Evolutionary conservation across 1,139 yeast species (phyloP), one percentile per base, ranked within the genome.

Genomic region (Scheffersomyces quercinus): DNA sequence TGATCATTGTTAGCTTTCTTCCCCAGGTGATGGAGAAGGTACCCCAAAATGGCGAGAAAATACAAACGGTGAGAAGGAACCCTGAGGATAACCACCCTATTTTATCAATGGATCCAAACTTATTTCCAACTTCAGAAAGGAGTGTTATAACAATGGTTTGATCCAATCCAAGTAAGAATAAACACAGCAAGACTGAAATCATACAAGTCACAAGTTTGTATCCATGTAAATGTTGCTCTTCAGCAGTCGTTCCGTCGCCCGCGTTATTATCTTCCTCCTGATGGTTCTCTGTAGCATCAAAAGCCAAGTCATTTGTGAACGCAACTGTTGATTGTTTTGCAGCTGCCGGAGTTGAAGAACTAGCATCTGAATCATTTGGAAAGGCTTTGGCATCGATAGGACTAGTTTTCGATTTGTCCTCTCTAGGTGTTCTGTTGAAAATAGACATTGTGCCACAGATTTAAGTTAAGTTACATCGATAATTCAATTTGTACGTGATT

Each of bases 61-160:
- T 47, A 20, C 54, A 49, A 44, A 49, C 45, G 3, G 54, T 52
- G 13, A 53, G 45, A 47, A 51, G 38, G 44, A 44, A 53, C 2
- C 51, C 56, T 5, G 52, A 46, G 10, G 53, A 47, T 26, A 53
- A 40, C 56, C 56, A 53, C 20, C 53, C 55, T 24, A 53, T 43
- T 34, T 48, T 50, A 8, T 45, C 42, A 24, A 50, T 48, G 8
- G 50, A 42, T 15, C 37, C 40, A 31, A 53, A 53, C 39, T 48
- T 43, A 31, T 45, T 44, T 20, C 55, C 48, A n/a, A 54, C 50
- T 12, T 41, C 45, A 5, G 52, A 43, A 37, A 54, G 47, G 11
- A 53, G 47, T 14, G 60, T 54, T 15, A 50, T 36, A 12, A 54
- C 51, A 33, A 55, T 55, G 20, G 58, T 55, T 41, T 50, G 56